Base-by-base conservation (phyloP, 2,329 filamentous ascomycete genomes). In the Ophiocordyceps unilateralis region DNA sequence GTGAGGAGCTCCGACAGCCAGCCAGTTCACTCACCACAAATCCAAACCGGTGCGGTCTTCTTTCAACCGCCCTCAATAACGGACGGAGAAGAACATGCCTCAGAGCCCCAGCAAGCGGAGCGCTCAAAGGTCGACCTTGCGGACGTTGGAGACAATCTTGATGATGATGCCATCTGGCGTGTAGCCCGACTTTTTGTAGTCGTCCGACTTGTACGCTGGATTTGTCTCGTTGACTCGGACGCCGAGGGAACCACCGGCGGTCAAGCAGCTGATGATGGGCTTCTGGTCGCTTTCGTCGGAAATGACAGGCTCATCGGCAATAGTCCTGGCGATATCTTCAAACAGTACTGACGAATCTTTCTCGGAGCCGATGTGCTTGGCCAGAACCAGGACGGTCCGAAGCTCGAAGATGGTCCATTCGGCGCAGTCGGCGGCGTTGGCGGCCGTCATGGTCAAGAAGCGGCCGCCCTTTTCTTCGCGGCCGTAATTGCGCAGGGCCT, bases 201-300 rank as follows among this genome's bases (percentile, higher is more conserved):
- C 39, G 22, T 37, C 9, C 7, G 45, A 34, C 21, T 45, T 38
- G 40, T 49, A 49, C 5, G 43, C 24, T 4, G 46, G 43, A 37
- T 45, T 34, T 5, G 39, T 22, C 12, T 41, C 28, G 42, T 49
- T 47, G 30, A 45, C 41, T 12, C 26, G 17, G 22, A 49, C 46
- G n/a, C 45, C 48, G 3, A 46, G 21, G 14, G 36, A 41, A 41
- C 53, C 49, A 30, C 58, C 58, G 15, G 43, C 23, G 5, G 48
- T 43, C 11, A 38, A 43, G 42, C 58, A 58, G 39, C 55, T 55
- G 32, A 59, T 54, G 34, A 57, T 34, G 8, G 44, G 26, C 19
- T 39, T 40, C 9, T 42, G 19, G 26, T 38, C 26, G 22, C 46
- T 37, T 1, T 39, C 44, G 8, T 41, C 40, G 2, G 42, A 39